These are phyloP conservation scores for Ceraceosorus guamensis DNA, from an alignment of 1,284 basidiomycete genomes.

Conservation along the genomic window DNA sequence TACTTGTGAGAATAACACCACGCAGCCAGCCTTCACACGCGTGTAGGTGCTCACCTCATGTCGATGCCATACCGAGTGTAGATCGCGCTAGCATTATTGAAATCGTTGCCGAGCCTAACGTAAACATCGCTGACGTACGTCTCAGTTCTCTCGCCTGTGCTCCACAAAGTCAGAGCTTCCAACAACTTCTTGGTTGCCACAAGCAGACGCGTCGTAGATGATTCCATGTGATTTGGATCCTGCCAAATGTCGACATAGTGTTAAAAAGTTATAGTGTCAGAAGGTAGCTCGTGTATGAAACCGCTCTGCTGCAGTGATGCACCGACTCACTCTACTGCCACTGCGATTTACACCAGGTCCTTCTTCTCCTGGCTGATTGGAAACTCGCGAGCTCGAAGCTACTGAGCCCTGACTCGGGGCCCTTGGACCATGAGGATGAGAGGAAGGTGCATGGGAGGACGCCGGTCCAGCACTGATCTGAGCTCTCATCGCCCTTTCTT, in stretches of 20 bases:
- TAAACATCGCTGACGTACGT: constrained; percentile 89
- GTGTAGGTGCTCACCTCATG: constrained; percentile 66
- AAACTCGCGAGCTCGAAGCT: no score
- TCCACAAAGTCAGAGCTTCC: constrained; percentile 69
- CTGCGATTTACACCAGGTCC: no score
- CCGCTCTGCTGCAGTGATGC: no score
- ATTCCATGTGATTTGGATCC: constrained; percentile 73
- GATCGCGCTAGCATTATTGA: constrained; percentile 83
- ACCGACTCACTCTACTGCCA: no score
- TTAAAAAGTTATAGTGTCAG: no score
- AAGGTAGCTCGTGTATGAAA: no score
- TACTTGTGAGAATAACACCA: not conserved
- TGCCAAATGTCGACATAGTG: no score
- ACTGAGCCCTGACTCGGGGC: no score
- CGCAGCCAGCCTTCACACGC: no score
- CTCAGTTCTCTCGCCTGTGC: constrained; percentile 63
- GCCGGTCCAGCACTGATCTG: not conserved
- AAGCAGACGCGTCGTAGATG: constrained; percentile 82
- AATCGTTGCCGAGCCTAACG: constrained; percentile 91
- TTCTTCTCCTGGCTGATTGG: no score
- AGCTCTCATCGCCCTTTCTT: not conserved
- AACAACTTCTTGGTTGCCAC: constrained; percentile 92
- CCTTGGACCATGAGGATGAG: no score
- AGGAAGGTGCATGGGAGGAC: no score
- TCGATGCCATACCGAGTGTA: constrained; percentile 79